These are phyloP conservation scores for Fusarium sp. DNA, from an alignment of 2,329 filamentous ascomycete species.

Conservation along the genomic window DNA sequence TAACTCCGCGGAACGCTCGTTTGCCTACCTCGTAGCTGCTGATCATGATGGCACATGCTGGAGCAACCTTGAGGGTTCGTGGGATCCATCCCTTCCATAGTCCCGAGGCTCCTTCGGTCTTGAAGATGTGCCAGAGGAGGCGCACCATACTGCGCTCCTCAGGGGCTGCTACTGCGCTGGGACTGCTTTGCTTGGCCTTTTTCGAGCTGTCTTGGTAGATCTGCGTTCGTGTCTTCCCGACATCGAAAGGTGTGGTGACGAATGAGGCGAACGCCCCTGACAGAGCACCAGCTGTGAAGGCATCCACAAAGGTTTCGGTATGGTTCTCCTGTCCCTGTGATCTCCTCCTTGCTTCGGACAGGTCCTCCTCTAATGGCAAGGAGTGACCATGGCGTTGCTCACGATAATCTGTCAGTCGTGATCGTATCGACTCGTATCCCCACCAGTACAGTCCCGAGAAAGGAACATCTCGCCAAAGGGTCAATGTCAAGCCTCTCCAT, in stretches of 20 bases:
- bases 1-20: slow-evolving; percentile 80
- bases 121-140: slow-evolving; percentile 91
- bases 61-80: slow-evolving; percentile 91
- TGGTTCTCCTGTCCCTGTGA: slow-evolving; percentile 76
- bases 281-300: slow-evolving; percentile 84
- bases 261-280: slow-evolving; percentile 88
- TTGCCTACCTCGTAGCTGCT: slow-evolving; percentile 97
- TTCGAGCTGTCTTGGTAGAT: slow-evolving; percentile 70
- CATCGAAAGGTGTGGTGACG: slow-evolving; percentile 94
- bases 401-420: slow-evolving; percentile 74
- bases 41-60: slow-evolving; percentile 99
- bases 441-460: slow-evolving; percentile 99
- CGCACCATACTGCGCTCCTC: slow-evolving; percentile 82
- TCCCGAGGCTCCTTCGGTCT: slow-evolving; percentile 80
- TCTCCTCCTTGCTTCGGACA: slow-evolving; percentile 57
- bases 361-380: slow-evolving; percentile 46
- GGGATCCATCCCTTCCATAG: slow-evolving; percentile 94
- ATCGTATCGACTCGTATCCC: slow-evolving; percentile 89
- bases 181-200: slow-evolving; percentile 19
- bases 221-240: slow-evolving; percentile 95
- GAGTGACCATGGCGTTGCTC: slow-evolving; percentile 58
- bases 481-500: slow-evolving; percentile 90
- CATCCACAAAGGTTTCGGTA: slow-evolving; percentile 82
- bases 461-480: slow-evolving; percentile 95
- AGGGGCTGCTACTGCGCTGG: slow-evolving; percentile 59